These are phyloP conservation scores for Dryadomyces quercus-mongolicae DNA, from an alignment of 2,329 filamentous ascomycete genomes.

Conservation along the genomic window DNA sequence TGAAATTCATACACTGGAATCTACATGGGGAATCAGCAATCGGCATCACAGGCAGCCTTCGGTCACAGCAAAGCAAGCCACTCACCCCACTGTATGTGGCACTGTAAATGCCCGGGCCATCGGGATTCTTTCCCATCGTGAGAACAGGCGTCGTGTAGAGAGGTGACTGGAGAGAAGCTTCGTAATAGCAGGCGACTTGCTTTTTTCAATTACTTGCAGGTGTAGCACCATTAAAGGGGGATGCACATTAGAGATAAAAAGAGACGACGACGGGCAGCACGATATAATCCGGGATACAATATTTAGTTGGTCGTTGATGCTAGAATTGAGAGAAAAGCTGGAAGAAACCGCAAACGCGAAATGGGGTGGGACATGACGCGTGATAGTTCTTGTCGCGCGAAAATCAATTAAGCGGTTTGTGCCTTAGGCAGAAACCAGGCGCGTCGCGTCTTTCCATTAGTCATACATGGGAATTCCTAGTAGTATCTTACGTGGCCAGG, in stretches of 20 bases:
- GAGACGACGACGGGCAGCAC: not conserved
- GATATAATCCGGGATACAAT: not conserved
- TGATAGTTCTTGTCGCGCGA: not conserved
- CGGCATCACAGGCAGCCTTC: not conserved
- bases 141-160: not conserved
- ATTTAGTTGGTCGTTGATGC: not conserved
- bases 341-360: not conserved
- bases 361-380: not conserved
- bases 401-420: constrained; percentile 1
- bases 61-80: constrained; percentile 10
- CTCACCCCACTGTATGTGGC: constrained; percentile 58
- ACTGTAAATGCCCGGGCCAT: constrained; percentile 46
- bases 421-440: not conserved
- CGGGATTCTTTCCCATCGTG: constrained; percentile 33
- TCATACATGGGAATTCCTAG: not conserved
- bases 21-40: constrained; percentile 29
- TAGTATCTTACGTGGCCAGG: no score
- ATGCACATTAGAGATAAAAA: not conserved
- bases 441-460: not conserved
- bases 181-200: not conserved
- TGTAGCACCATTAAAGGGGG: not conserved
- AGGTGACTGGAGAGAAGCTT: not conserved
- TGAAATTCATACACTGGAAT: constrained; percentile 93
- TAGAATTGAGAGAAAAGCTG: not conserved
- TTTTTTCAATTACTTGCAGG: not conserved